Conservation (phyloP, 139 green algal species). For the Picochlorum sp. region DNA sequence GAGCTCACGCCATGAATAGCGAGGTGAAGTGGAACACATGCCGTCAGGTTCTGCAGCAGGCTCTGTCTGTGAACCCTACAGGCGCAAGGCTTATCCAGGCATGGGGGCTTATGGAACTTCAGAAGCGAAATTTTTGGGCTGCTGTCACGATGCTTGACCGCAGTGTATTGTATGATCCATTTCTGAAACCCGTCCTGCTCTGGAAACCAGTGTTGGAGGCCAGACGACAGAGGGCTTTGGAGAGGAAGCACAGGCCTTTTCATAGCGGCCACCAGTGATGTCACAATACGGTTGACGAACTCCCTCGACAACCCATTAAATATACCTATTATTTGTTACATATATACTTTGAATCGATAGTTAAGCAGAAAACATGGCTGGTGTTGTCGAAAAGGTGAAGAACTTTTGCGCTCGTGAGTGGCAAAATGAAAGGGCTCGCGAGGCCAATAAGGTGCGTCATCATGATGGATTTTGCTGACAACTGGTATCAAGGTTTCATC, state of each 20-base stretch:
- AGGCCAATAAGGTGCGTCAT: constrained; percentile 22
- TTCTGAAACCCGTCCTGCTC: constrained; percentile 32
- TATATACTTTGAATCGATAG: background rate
- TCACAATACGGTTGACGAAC: too few species aligned
- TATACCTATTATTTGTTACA: too few species aligned
- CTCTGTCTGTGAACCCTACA: constrained; percentile 47
- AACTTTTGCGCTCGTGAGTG: constrained; percentile 14
- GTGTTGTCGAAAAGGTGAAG: constrained; percentile 1
- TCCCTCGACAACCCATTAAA: too few species aligned
- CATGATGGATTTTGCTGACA: too few species aligned
- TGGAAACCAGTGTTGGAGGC: constrained; percentile 36
- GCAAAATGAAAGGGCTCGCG: constrained; percentile 11
- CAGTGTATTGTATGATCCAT: constrained; percentile 28
- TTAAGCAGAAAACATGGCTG: background rate
- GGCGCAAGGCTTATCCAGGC: constrained; percentile 40
- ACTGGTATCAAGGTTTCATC: background rate
- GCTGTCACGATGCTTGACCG: constrained; percentile 59
- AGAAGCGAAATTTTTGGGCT: constrained; percentile 56
- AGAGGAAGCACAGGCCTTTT: background rate
- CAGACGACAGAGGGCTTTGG: background rate
- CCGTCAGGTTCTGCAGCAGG: constrained; percentile 51
- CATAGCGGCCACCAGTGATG: too few species aligned
- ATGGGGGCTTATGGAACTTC: constrained; percentile 72
- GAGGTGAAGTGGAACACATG: constrained; percentile 23
- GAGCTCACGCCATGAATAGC: background rate